phyloP scores from a whole-genome alignment of 129 eudicot species.

The Scalesia atractyloides region DNA sequence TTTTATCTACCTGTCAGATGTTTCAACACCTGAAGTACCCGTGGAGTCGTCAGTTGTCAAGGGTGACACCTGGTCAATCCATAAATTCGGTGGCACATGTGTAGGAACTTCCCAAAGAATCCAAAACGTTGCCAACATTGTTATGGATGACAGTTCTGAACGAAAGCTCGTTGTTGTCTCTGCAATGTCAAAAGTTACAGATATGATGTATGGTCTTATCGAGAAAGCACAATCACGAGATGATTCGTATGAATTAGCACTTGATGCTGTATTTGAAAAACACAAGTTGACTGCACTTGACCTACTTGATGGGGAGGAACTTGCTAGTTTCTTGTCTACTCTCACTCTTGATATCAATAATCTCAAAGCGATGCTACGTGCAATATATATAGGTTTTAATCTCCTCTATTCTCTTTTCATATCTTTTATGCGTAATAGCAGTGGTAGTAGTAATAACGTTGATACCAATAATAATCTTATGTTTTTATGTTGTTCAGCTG shows the following conservation, averaged over 20 bases:
- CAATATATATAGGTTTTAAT: conserved; percentile 75
- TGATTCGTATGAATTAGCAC: conserved; percentile 64
- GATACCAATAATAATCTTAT: not conserved
- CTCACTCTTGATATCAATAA: conserved; percentile 69
- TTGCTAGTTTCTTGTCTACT: conserved; percentile 58
- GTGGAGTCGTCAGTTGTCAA: conserved; percentile 53
- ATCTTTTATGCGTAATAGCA: not conserved
- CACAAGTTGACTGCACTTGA: conserved; percentile 79
- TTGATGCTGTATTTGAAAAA: conserved; percentile 87
- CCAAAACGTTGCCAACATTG: conserved; percentile 75
- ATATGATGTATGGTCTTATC: conserved; percentile 96
- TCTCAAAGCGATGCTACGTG: conserved; percentile 95
- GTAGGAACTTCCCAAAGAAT: conserved; percentile 89
- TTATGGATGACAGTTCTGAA: conserved; percentile 64
- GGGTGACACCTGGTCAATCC: conserved; percentile 90
- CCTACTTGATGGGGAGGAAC: conserved; percentile 82
- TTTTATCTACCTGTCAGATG: conserved; percentile 38
- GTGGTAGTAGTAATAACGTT: not conserved
- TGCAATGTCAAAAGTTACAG: conserved; percentile 99
- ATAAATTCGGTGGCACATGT: conserved; percentile 99
- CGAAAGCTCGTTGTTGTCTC: conserved; percentile 95
- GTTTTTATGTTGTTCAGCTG: conserved; percentile 63
- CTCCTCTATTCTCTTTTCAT: conserved; percentile 9
- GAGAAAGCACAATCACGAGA: conserved; percentile 81
- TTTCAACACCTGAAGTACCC: conserved; percentile 46